phyloP scores from a whole-genome alignment of 169 alveolate genomes.

The Plasmodium knowlesi region DNA sequence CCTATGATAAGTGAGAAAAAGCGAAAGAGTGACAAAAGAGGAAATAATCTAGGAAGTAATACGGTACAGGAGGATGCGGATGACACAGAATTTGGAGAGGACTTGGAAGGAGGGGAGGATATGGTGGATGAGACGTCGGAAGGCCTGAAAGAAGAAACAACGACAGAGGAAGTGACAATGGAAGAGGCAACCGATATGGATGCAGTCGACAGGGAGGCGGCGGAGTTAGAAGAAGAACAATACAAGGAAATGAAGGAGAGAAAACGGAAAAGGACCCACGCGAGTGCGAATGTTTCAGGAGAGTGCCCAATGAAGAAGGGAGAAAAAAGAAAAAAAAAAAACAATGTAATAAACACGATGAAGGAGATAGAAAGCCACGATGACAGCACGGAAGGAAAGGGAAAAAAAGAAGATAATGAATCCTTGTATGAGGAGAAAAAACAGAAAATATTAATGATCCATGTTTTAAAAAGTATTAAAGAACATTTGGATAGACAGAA shows the following conservation, averaged over 20 bases:
- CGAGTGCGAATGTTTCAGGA: not conserved
- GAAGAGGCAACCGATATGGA: not conserved
- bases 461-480: conserved; percentile 40
- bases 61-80: not conserved
- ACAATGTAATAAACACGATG: not conserved
- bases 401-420: not conserved
- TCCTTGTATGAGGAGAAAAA: conserved; percentile 41
- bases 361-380: not conserved
- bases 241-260: not conserved
- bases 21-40: not conserved
- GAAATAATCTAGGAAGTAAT: not conserved
- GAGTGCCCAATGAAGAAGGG: not conserved
- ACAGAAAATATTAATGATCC: conserved; percentile 38
- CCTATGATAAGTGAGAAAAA: not conserved
- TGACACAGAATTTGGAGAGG: not conserved
- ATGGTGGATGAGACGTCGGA: not conserved
- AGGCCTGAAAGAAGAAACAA: not conserved
- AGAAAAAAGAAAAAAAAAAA: not conserved
- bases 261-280: not conserved
- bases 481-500: conserved; percentile 53
- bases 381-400: not conserved
- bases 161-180: not conserved
- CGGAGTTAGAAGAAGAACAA: not conserved
- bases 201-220: not conserved
- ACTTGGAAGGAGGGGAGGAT: not conserved